These are phyloP conservation scores for Ganoderma sp. DNA, from an alignment of 1,284 basidiomycete species.

Conservation along the genomic window DNA sequence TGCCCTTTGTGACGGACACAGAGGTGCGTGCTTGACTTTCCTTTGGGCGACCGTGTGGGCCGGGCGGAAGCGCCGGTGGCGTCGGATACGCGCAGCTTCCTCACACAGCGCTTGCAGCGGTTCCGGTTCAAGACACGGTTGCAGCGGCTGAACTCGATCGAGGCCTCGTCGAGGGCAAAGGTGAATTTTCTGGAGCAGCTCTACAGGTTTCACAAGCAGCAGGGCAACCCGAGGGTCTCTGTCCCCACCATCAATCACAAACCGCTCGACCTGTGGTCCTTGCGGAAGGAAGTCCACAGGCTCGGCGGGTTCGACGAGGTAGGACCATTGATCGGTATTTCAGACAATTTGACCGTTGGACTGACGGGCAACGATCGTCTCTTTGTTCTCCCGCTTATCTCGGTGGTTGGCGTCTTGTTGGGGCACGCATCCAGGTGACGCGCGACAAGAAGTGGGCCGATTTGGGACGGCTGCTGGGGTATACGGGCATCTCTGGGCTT, in stretches of 20 bases:
- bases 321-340: conserved; percentile 29
- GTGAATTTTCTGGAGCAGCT: conserved; percentile 97
- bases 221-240: conserved; percentile 84
- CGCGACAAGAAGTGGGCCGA: conserved; percentile 86
- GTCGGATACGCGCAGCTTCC: conserved; percentile 30
- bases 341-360: conserved; percentile 11
- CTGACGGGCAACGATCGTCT: conserved; percentile 18
- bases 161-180: conserved; percentile 95
- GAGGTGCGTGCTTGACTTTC: conserved; percentile 61
- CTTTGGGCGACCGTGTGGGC: conserved; percentile 27
- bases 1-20: conserved; percentile 96
- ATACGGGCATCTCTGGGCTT: conserved; percentile 80
- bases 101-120: conserved; percentile 53
- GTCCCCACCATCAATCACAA: conserved; percentile 94
- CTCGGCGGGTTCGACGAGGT: conserved; percentile 88
- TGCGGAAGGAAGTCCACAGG: conserved; percentile 90
- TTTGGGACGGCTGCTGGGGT: conserved; percentile 82
- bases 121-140: conserved; percentile 96
- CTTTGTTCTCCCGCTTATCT: background rate
- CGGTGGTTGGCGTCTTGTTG: conserved; percentile 29
- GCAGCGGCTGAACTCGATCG: conserved; percentile 95
- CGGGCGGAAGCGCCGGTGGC: conserved; percentile 25
- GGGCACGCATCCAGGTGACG: conserved; percentile 60
- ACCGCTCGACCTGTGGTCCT: conserved; percentile 89
- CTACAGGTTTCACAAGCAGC: conserved; percentile 90